Evolutionary conservation across 1,284 basidiomycete genomes (phyloP).

Genomic region (Cerrena zonata): DNA sequence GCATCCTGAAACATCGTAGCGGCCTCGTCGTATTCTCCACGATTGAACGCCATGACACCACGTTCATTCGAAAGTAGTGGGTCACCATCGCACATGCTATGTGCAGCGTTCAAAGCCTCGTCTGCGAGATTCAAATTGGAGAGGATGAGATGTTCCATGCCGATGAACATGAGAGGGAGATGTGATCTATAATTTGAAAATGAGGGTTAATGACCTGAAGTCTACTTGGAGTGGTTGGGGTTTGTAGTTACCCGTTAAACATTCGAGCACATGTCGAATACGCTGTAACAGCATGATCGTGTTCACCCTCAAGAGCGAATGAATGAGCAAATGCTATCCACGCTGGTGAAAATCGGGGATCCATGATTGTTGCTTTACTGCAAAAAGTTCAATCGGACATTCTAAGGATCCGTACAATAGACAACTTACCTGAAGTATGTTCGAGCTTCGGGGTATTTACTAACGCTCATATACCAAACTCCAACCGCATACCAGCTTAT

Average conservation of each 20-base stretch:
- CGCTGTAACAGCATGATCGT: slow-evolving; percentile 95
- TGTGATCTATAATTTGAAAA: slow-evolving; percentile 87
- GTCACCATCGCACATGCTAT: slow-evolving; percentile 77
- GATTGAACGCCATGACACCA: slow-evolving; percentile 87
- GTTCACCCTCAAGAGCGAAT: slow-evolving; percentile 94
- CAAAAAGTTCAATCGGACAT: neutral
- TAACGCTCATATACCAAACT: slow-evolving; percentile 87
- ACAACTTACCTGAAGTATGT: slow-evolving; percentile 80
- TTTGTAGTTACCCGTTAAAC: slow-evolving; percentile 81
- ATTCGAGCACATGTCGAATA: slow-evolving; percentile 94
- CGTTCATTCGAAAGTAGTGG: slow-evolving; percentile 88
- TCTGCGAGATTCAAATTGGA: slow-evolving; percentile 80
- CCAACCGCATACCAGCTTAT: slow-evolving; percentile 98
- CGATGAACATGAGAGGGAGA: slow-evolving; percentile 90
- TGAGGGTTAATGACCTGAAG: no score
- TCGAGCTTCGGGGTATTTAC: slow-evolving; percentile 83
- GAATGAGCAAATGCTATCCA: slow-evolving; percentile 99
- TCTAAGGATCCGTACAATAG: neutral
- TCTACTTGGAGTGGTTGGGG: no score
- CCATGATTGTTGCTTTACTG: slow-evolving; percentile 94
- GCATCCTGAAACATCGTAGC: slow-evolving; percentile 67
- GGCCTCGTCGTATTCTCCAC: slow-evolving; percentile 68
- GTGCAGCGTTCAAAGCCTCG: slow-evolving; percentile 80
- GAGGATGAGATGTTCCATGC: slow-evolving; percentile 94
- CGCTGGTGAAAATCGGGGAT: slow-evolving; percentile 90